These are phyloP conservation scores for Aspergillus conjunctus DNA, from an alignment of 495 filamentous ascomycete genomes.

Conservation along the genomic window DNA sequence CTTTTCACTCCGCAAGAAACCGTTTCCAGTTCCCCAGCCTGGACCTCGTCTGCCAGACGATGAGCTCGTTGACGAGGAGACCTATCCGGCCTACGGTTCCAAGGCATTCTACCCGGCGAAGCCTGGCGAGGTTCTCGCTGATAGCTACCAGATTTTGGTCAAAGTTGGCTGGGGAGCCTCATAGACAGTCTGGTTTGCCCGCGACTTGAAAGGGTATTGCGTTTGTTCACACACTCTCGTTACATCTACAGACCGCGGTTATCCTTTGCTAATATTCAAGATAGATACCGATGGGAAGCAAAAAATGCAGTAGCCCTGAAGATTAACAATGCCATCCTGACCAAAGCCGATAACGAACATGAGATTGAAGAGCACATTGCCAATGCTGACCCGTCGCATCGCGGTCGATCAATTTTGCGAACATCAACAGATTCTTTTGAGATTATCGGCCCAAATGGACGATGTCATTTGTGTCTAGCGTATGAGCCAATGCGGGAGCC, in stretches of 20 bases:
- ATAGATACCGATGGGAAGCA: conserved; percentile 26
- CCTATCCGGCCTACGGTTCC: conserved; percentile 39
- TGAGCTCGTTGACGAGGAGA: conserved; percentile 40
- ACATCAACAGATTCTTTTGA: conserved; percentile 24
- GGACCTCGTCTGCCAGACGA: conserved; percentile 31
- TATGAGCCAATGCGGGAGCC: conserved; percentile 36
- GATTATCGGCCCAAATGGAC: conserved; percentile 22
- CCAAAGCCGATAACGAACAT: conserved; percentile 27
- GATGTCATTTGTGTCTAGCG: conserved; percentile 35
- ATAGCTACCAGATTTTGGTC: conserved; percentile 43
- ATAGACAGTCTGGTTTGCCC: conserved; percentile 48
- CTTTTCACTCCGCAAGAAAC: conserved; percentile 33
- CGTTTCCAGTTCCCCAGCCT: conserved; percentile 34
- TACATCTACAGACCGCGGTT: conserved; percentile 26
- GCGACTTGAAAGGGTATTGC: conserved; percentile 37
- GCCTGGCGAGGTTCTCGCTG: conserved; percentile 42
- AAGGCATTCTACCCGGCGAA: conserved; percentile 47
- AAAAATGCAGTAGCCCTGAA: conserved; percentile 36
- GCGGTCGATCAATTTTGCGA: conserved; percentile 18
- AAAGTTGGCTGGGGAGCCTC: conserved; percentile 48
- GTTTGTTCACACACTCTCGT: conserved; percentile 8
- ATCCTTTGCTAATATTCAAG: neutral
- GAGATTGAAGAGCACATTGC: conserved; percentile 31
- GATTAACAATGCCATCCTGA: conserved; percentile 24
- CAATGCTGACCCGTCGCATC: conserved; percentile 30